A percentile compares a stretch with the other conserved stretches of the same genome.
Conservation (phyloP, 2,329 filamentous ascomycete species). For the Aspergillus sp. region DNA sequence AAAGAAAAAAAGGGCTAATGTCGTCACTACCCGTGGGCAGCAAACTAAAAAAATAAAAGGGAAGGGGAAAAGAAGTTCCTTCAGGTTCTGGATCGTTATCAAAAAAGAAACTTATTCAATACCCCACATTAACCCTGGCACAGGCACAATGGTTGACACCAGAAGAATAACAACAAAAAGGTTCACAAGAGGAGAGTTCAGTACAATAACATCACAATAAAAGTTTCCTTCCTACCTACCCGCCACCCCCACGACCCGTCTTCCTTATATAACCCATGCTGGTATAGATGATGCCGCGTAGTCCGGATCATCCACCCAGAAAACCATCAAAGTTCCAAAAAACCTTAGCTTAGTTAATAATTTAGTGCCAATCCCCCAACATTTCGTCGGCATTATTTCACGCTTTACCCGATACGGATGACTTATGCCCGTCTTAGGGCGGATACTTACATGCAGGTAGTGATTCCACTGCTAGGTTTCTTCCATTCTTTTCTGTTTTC, state of each 20-base stretch:
- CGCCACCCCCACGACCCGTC: no score
- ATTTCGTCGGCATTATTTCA: background rate
- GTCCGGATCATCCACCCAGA: constrained; percentile 36
- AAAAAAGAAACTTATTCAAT: background rate
- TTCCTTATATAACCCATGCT: constrained; percentile 7
- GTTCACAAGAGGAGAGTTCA: background rate
- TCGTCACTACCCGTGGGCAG: constrained; percentile 20
- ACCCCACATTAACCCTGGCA: background rate
- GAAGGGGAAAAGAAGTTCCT: background rate
- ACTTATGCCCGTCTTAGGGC: constrained; percentile 16
- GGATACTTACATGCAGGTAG: background rate
- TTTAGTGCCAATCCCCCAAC: constrained; percentile 10
- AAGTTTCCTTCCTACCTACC: no score
- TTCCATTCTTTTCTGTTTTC: constrained; percentile 2
- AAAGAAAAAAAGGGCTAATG: constrained; percentile 11
- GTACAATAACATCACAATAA: no score
- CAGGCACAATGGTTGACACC: background rate
- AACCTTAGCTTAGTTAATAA: no score
- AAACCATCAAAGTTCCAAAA: background rate
- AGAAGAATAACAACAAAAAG: no score
- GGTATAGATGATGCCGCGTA: constrained; percentile 50
- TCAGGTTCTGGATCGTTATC: background rate
- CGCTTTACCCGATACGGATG: constrained; percentile 21
- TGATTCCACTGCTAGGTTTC: background rate
- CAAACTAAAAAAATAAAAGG: background rate